Evolutionary conservation across 1,284 basidiomycete species (phyloP).

Genomic region (Melanopsichium pennsylvanicum): DNA sequence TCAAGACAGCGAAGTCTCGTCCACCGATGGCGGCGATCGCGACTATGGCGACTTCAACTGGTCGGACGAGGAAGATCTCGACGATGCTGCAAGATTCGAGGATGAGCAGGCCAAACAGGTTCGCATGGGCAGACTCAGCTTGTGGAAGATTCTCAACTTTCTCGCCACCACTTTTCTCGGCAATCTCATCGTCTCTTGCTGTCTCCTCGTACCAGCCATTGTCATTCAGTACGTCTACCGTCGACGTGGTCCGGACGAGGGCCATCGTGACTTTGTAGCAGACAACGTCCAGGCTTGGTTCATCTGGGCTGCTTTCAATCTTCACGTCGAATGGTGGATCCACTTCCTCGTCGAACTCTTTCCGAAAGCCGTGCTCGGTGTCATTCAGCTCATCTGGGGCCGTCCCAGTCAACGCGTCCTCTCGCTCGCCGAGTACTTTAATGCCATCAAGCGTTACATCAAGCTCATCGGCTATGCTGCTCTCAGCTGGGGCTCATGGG

Average conservation of each 20-base stretch:
- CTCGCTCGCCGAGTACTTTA: constrained; percentile 55
- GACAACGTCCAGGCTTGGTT: constrained; percentile 63
- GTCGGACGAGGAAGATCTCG: constrained; percentile 59
- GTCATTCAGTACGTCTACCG: constrained; percentile 60
- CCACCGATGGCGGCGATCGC: constrained; percentile 46
- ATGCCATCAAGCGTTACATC: constrained; percentile 58
- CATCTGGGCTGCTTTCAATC: constrained; percentile 64
- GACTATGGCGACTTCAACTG: constrained; percentile 61
- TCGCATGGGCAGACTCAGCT: constrained; percentile 46
- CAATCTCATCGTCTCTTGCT: constrained; percentile 54
- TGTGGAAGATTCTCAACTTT: constrained; percentile 52
- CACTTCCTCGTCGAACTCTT: constrained; percentile 60
- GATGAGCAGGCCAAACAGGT: constrained; percentile 48
- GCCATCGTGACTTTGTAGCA: constrained; percentile 49
- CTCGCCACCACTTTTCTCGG: constrained; percentile 59
- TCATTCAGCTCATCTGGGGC: constrained; percentile 57
- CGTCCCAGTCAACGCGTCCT: constrained; percentile 49
- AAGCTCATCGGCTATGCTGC: constrained; percentile 60
- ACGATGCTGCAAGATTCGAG: constrained; percentile 47
- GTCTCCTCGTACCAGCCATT: constrained; percentile 54
- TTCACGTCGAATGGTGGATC: constrained; percentile 61
- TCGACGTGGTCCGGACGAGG: constrained; percentile 18
- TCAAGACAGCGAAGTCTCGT: constrained; percentile 49
- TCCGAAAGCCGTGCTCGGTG: constrained; percentile 41
- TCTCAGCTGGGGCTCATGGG: constrained; percentile 60